Base-by-base conservation (phyloP, 345 rosid species). In the Arabidopsis arenosa region DNA sequence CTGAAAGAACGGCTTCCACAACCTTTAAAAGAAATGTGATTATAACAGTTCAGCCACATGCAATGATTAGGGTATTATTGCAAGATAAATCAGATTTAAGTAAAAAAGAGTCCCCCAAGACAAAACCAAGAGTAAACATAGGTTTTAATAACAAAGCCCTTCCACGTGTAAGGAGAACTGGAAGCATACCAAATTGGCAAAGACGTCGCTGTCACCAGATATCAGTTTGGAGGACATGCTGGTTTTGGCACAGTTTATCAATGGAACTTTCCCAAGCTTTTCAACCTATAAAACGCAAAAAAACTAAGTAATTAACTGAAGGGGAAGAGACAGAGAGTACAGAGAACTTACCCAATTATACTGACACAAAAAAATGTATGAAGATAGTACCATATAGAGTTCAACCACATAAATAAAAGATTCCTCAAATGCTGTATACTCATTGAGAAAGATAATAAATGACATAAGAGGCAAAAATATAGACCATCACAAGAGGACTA, bases 191-290 rank as follows among this genome's bases (percentile, higher is more conserved):
- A 93, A 47, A 85, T 91, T 87, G 7, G 99, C 97, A 59, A 93
- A 96, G 83, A 91, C 87, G 86, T 95, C 92, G 54, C 96, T 89
- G 83, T 96, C 97, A 71, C 82, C 86, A 60, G 90, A 89, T 82
- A 96, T 91, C 84, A 96, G 80, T 85, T 93, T 96, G 2, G 99
- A 96, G 64, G 99, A 95, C 96, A 96, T 93, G 84, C 97, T 93
- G 58, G 98, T 96, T 80, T 96, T 96, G 45, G 98, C 99, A 81
- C 94, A 93, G 79, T 93, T 96, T 52, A 96, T 79, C 45, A 96
- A 81, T 77, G 95, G 90, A 80, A 84, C 92, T 76, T 91, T 96
- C 61, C 98, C 97, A 41, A 96, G 94, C 82, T 93, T 95, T 79
- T 95, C 98, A 81, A 93, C 96, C 98, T 93, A 57, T 1, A 17